Base-by-base conservation (phyloP, 1,284 basidiomycete genomes). In the Hymenochaete sp. region DNA sequence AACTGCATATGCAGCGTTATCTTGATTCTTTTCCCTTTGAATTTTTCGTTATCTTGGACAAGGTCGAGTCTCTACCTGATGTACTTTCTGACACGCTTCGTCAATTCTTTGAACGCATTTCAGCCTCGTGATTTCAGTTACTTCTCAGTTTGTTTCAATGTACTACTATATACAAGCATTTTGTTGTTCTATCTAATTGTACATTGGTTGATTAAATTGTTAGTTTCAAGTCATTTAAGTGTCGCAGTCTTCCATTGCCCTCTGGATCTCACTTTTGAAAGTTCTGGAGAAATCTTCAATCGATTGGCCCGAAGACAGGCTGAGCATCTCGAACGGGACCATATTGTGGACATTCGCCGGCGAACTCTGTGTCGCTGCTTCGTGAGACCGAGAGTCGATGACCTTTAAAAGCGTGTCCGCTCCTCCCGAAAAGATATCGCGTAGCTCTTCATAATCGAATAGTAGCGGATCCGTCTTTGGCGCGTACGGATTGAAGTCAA, bases 21-120 rank as follows among this genome's bases (percentile, higher is more conserved):
- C 65, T 97, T 55, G 93, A 98, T 60, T 86, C 90, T 3, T 98
- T 99, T 77, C 96, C 96, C 0, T 98, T 98, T 67, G 92, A 97
- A 66, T 96, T 96, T 62, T 98, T 93, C 56, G 86, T 98, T 41
- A 87, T 99, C 13, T 67, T 99, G 37, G 72, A 92, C 50, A 80
- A 89, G 56, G 91, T 96, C 31, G 92, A 96, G 62, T 81, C 91
- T 3, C 67, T 99, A 35, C 96, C 96, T 0, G 87, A 92, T 45
- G 90, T 98, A 10, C 67, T 99, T 51, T 75, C 88, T n/a, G 81
- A 84, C 35, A 97, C 93, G 1, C 68, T 98, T 49, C 82, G 91
- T 55, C 93, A 98, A 62, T 99, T 90, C 60, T 89, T 89, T 53
- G 84, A 88, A 59, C 72, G 81, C 50, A 73, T 87, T 45, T 81